Base-by-base conservation (phyloP, 2,329 filamentous ascomycete genomes). In the Phaeosphaeria sp. region DNA sequence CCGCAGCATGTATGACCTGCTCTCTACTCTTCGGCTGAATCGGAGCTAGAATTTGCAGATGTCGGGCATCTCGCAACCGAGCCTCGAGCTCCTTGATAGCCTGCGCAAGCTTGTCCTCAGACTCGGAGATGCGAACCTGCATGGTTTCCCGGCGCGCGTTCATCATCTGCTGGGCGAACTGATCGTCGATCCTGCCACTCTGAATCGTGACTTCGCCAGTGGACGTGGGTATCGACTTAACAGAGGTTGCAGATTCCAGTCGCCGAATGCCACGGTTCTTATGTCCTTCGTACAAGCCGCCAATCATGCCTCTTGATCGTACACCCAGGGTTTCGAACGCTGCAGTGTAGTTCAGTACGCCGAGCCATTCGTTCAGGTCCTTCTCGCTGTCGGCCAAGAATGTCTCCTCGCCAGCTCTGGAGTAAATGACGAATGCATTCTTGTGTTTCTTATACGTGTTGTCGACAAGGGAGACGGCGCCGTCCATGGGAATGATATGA, bases 341-440 rank as follows among this genome's bases (percentile, higher is more conserved):
- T 8, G 95, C 93, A 33, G 94, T 94, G 74, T 98, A 98, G 75
- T 99, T 99, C 59, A 99, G 85, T 71, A 97, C 95, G 7, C 91
- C 91, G 25, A 99, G 82, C 95, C 95, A 99, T 73, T 99, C 95
- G 69, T 97, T 96, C 84, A 96, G 89, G 69, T 99, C 95, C 1
- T 87, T 83, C 69, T 99, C 95, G 52, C 88, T 92, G 68, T 97
- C 93, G 5, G 95, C 94, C 18, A 98, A 81, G 39, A 99, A 89
- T 0, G 94, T 89, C 74, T 99, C 95, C 71, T 99, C 94, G 0
- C 92, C 91, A 63, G 66, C 67, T 52, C 95, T 91, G 27, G 92
- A 88, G 58, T 97, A 91, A 68, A 97, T 94, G 15, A 93, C 85
- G 71, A 99, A 97, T 0, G 95, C 92, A 76, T 98, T 88, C 78